phyloP scores from a whole-genome alignment of 2,329 filamentous ascomycete species.

The Diaporthe sp. region DNA sequence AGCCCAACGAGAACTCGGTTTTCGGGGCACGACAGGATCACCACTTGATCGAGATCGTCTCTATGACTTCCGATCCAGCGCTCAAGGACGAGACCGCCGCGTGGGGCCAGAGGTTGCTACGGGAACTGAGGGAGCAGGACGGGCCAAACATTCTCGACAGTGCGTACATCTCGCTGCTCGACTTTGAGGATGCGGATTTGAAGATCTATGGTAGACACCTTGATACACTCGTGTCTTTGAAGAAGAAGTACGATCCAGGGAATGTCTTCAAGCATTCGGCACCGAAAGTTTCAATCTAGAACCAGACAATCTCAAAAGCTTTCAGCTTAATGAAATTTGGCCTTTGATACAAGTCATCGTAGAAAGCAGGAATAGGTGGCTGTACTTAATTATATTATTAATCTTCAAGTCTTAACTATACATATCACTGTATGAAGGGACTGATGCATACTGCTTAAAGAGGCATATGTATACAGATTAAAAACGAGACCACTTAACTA shows the following conservation, averaged over 20 bases:
- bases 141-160: slow-evolving; percentile 47
- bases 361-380: too few species aligned
- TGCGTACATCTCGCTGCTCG: slow-evolving; percentile 51
- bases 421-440: too few species aligned
- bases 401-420: too few species aligned
- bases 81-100: slow-evolving; percentile 2
- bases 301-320: background rate
- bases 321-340: too few species aligned
- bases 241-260: slow-evolving; percentile 53
- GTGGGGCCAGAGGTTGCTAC: slow-evolving; percentile 43
- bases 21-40: slow-evolving; percentile 29
- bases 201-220: slow-evolving; percentile 51
- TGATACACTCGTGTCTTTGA: slow-evolving; percentile 43
- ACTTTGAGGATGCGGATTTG: slow-evolving; percentile 46
- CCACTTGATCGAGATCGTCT: slow-evolving; percentile 32
- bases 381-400: too few species aligned
- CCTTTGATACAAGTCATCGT: too few species aligned
- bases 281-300: background rate
- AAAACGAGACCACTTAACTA: too few species aligned
- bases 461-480: too few species aligned
- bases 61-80: slow-evolving; percentile 32
- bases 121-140: slow-evolving; percentile 44
- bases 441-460: too few species aligned
- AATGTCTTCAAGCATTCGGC: slow-evolving; percentile 51
- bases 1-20: slow-evolving; percentile 15